Percentiles rank a stretch among this genome's conserved stretches.
Conservation (phyloP, 2,329 filamentous ascomycete species). For the Hymenoscyphus occultus region DNA sequence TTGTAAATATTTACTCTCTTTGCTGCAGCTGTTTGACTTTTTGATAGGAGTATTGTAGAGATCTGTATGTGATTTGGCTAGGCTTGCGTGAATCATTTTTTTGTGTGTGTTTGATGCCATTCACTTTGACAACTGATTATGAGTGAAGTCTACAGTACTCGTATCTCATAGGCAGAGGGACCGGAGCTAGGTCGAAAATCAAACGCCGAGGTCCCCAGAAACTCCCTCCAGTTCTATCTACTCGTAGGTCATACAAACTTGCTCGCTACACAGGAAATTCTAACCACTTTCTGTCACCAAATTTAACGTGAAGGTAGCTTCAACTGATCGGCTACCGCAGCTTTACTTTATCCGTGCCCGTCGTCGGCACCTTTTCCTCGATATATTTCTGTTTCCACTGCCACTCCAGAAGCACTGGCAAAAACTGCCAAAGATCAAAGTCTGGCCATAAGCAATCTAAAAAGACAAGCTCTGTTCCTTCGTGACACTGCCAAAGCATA, state of each 20-base stretch:
- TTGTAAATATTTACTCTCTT: not conserved
- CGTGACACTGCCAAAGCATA: constrained; percentile 97
- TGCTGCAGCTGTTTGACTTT: not conserved
- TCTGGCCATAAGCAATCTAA: constrained; percentile 92
- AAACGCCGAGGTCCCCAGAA: constrained; percentile 12
- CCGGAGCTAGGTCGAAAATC: not conserved
- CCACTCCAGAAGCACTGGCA: constrained; percentile 93
- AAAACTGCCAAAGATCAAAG: constrained; percentile 88
- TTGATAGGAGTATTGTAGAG: no score
- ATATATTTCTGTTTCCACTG: constrained; percentile 52
- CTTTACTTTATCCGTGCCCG: constrained; percentile 24
- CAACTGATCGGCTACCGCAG: constrained; percentile 16
- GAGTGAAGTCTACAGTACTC: not conserved
- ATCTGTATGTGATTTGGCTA: no score
- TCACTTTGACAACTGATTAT: not conserved
- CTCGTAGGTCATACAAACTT: not conserved
- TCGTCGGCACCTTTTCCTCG: constrained; percentile 31
- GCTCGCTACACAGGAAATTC: not conserved
- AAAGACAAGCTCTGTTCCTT: constrained; percentile 90
- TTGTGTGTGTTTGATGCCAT: not conserved
- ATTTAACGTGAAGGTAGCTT: not conserved
- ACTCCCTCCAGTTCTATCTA: not conserved
- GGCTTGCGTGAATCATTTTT: not conserved
- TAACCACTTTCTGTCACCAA: not conserved
- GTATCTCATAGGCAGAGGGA: no score